Percentiles rank a stretch among this genome's conserved stretches.
Conservation (phyloP, 371 early-diverging fungal genomes). For the Mucor saturninus region DNA sequence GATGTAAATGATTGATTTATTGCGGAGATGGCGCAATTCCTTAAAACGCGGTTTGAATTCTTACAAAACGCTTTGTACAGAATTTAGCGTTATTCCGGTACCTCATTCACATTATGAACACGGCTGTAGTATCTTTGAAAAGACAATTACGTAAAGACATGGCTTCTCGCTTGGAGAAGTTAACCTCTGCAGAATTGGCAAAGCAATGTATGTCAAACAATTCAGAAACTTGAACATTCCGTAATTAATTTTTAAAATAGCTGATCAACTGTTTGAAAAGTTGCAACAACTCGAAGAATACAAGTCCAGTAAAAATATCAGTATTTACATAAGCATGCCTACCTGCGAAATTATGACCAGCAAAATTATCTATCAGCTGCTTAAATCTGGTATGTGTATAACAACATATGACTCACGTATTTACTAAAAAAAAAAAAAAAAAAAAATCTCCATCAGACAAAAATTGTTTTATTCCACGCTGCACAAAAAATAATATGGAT, state of each 20-base stretch:
- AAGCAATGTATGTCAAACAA: conserved; percentile 37
- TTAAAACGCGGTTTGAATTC: background rate
- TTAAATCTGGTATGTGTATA: conserved; percentile 35
- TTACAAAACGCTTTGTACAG: background rate
- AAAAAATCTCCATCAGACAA: conserved; percentile 45
- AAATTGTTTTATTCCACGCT: conserved; percentile 70
- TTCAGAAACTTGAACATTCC: background rate
- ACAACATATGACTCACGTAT: no score
- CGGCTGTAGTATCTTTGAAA: conserved; percentile 34
- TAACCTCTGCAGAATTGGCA: conserved; percentile 37
- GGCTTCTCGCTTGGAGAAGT: conserved; percentile 38
- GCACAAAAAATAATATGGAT: conserved; percentile 66
- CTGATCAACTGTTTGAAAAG: conserved; percentile 52
- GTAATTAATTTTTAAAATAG: conserved; percentile 25
- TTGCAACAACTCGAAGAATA: conserved; percentile 53
- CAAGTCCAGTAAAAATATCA: conserved; percentile 53
- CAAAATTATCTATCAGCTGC: conserved; percentile 56
- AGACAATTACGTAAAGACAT: conserved; percentile 59
- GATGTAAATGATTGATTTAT: no score
- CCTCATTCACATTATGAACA: conserved; percentile 13
- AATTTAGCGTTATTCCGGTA: no score
- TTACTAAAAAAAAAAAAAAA: background rate
- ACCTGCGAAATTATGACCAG: conserved; percentile 63
- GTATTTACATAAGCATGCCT: conserved; percentile 73
- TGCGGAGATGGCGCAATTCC: background rate